Base-by-base conservation (phyloP, 371 early-diverging fungal genomes). In the Haplosporangium sp. region DNA sequence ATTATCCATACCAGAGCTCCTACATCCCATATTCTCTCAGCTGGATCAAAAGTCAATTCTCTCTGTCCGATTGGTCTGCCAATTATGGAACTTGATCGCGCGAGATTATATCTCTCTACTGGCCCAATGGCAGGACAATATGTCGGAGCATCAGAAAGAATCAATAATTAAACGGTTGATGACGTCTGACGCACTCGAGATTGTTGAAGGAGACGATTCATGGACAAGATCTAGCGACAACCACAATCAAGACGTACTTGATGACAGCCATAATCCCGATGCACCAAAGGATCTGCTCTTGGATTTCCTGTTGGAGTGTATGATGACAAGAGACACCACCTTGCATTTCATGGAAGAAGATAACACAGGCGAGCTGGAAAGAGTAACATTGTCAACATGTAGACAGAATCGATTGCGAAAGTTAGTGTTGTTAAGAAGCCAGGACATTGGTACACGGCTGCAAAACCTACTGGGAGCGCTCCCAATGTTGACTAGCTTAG, bases 41-140 rank as follows among this genome's bases (percentile, higher is more conserved):
- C 68, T 67, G 40, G 68, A 67, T 34, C 37, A 17, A 15, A 67
- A 67, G 39, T 60, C 68, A 0, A 40, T 67, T 37, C 39, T 67
- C 27, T 50, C 61, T 34, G 39, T 35, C 13, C 50, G 68, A 4
- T 42, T 60, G 5, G 68, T 67, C 17, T 67, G 68, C 44, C n/a
- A 48, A 11, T 15, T 38, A 27, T 67, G 68, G 68, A 50, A 27
- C 1, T n/a, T 53, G 20, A 60, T 67, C 20, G 68, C 61, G 4
- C 68, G 68, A 2, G 52, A 40, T 0, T 50, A 50, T 38, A 42
- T 67, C 1, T 37, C 68, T 2, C 15, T 67, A 1, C 19, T 38
- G 15, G 0, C 61, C 1, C 7, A 48, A 17, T 48, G 48, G 48
- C 48, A 13, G n/a, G 48, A 48, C n/a, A 13, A 48, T n/a, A 13